Percentiles rank a stretch among this genome's conserved stretches.
Evolutionary conservation across 179 eudicot genomes (phyloP).

Genomic region (Silene noctiflora): DNA sequence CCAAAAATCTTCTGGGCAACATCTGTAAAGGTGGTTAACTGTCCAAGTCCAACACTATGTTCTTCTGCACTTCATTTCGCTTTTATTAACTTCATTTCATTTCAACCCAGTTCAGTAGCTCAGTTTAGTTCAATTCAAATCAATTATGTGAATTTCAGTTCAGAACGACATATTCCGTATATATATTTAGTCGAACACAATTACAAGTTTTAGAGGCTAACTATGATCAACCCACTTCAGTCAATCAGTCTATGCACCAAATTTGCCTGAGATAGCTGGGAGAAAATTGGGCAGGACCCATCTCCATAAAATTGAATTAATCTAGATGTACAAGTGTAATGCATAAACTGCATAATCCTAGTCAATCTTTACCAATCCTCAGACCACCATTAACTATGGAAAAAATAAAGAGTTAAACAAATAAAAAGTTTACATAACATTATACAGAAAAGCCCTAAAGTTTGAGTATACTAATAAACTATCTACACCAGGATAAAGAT

Average conservation of each 20-base stretch:
- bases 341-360: conserved; percentile 15
- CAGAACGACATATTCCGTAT: background rate
- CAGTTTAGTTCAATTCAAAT: no score
- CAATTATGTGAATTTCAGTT: no score
- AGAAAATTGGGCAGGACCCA: conserved; percentile 14
- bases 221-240: conserved; percentile 6
- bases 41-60: background rate
- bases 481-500: conserved; percentile 24
- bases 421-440: background rate
- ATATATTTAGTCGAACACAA: background rate
- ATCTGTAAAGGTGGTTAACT: background rate
- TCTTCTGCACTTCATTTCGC: no score
- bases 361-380: conserved; percentile 7
- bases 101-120: no score
- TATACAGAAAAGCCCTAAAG: conserved; percentile 8
- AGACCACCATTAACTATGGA: background rate
- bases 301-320: background rate
- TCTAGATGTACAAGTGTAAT: conserved; percentile 4
- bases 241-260: background rate
- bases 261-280: conserved; percentile 1
- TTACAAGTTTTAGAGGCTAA: background rate
- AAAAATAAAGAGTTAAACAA: background rate
- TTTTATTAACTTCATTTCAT: no score
- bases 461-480: conserved; percentile 1
- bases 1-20: background rate